phyloP scores from a whole-genome alignment of 108 stramenopile species.

The Schizochytrium sp. region DNA sequence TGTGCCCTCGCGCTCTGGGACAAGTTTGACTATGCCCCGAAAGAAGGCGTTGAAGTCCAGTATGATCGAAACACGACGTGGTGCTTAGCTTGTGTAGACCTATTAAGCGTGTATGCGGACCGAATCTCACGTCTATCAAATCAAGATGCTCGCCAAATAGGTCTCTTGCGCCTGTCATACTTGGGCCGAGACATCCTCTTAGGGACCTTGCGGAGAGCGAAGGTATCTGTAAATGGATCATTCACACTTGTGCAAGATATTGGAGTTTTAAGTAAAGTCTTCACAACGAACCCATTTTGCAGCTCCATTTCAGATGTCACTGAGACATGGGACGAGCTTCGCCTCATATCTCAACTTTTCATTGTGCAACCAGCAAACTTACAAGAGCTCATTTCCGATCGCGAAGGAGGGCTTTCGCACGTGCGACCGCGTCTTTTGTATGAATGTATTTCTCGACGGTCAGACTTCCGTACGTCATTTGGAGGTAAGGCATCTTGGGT shows the following conservation, averaged over 20 bases:
- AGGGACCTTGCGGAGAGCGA: background rate
- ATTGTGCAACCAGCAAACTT: constrained; percentile 17
- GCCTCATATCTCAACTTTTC: constrained; percentile 29
- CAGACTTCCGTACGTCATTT: constrained; percentile 15
- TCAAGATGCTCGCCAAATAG: background rate
- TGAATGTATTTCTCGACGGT: constrained; percentile 41
- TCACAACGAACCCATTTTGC: constrained; percentile 52
- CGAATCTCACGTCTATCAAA: background rate
- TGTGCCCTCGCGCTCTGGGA: background rate
- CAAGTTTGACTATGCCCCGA: constrained; percentile 21
- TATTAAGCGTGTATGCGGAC: background rate
- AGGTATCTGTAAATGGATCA: constrained; percentile 7
- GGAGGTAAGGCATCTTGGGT: constrained; percentile 35
- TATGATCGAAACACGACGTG: constrained; percentile 4
- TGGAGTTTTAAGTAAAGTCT: background rate
- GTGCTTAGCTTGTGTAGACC: background rate
- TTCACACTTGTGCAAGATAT: constrained; percentile 51
- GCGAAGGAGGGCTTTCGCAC: constrained; percentile 35
- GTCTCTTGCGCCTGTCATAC: background rate
- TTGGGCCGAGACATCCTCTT: background rate
- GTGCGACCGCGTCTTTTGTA: background rate
- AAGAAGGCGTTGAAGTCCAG: background rate
- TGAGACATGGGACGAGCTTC: constrained; percentile 30
- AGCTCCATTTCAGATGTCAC: background rate
- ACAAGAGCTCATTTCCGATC: constrained; percentile 12